Evolutionary conservation across 495 filamentous ascomycete genomes (phyloP).

Genomic region (Apodospora peruviana): DNA sequence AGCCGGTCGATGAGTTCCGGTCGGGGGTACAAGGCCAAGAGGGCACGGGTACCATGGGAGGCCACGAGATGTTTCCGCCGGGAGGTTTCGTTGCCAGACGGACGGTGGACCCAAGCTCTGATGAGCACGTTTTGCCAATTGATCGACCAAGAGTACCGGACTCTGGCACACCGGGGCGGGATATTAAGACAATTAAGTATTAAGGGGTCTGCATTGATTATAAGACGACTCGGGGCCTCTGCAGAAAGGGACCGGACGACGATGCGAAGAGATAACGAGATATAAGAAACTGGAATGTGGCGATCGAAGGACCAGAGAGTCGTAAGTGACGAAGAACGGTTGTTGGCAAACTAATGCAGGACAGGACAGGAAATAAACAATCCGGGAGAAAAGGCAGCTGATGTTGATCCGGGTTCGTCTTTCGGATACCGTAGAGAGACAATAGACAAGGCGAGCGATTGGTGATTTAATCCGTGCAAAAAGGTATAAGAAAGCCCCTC

Average conservation of each 20-base stretch:
- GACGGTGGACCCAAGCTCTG: too few species aligned
- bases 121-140: too few species aligned
- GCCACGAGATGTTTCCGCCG: background rate
- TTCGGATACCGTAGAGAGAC: background rate
- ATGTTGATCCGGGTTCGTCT: background rate
- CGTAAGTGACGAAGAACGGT: background rate
- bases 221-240: background rate
- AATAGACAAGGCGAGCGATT: background rate
- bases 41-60: constrained; percentile 7
- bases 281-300: constrained; percentile 1
- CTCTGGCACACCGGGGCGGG: constrained; percentile 23
- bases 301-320: background rate
- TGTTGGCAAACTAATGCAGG: background rate
- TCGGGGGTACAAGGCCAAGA: constrained; percentile 6
- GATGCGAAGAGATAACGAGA: background rate
- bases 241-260: background rate
- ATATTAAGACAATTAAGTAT: constrained; percentile 32
- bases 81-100: too few species aligned
- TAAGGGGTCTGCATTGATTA: constrained; percentile 31
- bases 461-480: too few species aligned
- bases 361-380: background rate
- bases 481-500: background rate
- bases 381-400: background rate
- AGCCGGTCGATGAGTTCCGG: background rate
- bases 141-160: constrained; percentile 28